Conservation (phyloP, 768 basidiomycete genomes). For the Omphalotus guepiniiformis region DNA sequence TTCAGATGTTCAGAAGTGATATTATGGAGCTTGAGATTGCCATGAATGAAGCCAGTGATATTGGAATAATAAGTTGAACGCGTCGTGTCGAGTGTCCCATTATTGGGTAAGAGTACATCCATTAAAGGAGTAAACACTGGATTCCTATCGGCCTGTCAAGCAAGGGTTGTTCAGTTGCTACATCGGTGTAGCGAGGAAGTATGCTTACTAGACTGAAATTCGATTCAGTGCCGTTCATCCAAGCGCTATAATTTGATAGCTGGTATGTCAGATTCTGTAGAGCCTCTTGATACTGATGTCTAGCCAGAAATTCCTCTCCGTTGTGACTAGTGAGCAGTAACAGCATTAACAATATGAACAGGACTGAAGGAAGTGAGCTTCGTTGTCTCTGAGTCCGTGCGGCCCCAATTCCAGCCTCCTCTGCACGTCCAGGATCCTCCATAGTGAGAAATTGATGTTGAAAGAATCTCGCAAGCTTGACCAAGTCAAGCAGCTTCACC, state of each 20-base stretch:
- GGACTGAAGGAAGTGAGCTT: constrained; percentile 65
- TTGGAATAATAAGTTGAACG: constrained; percentile 65
- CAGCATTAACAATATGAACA: constrained; percentile 70
- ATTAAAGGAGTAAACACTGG: constrained; percentile 42
- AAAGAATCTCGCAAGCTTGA: neutral
- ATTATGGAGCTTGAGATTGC: constrained; percentile 57
- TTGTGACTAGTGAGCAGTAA: constrained; percentile 78
- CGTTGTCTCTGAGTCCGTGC: constrained; percentile 38
- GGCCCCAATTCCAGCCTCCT: constrained; percentile 33
- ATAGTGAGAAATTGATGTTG: constrained; percentile 7
- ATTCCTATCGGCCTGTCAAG: constrained; percentile 44
- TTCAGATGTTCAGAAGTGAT: constrained; percentile 47
- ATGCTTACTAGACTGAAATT: constrained; percentile 61
- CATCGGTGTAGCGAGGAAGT: constrained; percentile 1
- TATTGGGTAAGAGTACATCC: constrained; percentile 42
- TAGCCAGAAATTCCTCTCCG: constrained; percentile 59
- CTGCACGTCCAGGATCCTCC: constrained; percentile 28
- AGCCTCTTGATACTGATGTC: constrained; percentile 65
- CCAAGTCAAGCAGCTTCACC: neutral
- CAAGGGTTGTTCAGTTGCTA: neutral
- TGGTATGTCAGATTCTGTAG: constrained; percentile 54
- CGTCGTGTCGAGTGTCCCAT: constrained; percentile 38
- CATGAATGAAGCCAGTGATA: constrained; percentile 75
- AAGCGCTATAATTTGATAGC: constrained; percentile 69
- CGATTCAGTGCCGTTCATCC: constrained; percentile 63